Base-by-base conservation (phyloP, 805 yeast genomes). In the Starmerella riodocensis region DNA sequence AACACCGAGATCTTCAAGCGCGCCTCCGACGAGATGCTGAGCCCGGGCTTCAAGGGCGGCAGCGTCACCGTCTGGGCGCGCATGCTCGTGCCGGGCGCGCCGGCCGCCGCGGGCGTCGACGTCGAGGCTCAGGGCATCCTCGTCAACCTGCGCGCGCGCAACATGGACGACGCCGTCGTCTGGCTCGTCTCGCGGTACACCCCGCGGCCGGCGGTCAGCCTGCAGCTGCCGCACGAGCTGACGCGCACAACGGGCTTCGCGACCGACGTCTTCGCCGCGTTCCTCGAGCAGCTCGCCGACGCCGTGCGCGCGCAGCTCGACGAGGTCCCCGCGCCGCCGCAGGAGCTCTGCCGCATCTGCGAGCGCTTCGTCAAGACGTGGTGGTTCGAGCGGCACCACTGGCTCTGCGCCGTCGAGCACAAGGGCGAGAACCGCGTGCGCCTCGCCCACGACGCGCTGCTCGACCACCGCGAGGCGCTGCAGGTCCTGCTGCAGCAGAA, bases 381-480 rank as follows among this genome's bases (percentile, higher is more conserved):
- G 98, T 91, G 93, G 79, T 65, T 91, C 29, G 98, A 88, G 51
- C 70, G 77, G 36, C 99, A 91, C 59, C 78, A 88, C 1, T 91
- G 85, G 53, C 62, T 81, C 34, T 91, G 99, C 52, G 65, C 81
- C 22, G 71, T 82, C 26, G 96, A 86, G 56, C 94, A 85, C 59
- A 71, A 76, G 51, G 72, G 80, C 9, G 85, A 77, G 53, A 85
- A 84, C 49, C 76, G 76, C 25, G 73, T 88, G 8, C 82, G 79
- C 53, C 50, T 67, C 26, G 64, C 76, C 33, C 94, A 88, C 48
- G 97, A 91, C 49, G 65, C 69, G 16, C 63, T 88, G 3, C 60
- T 70, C 3, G 95, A 86, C 39, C 94, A 83, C 40, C 66, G 70
- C 20, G 68, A 66, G 8, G 52, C 71, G 14, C 62, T 84, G 3